A percentile compares a stretch with the other conserved stretches of the same genome.
phyloP scores from a whole-genome alignment of 306 rosid genomes.

The Inga laurina region DNA sequence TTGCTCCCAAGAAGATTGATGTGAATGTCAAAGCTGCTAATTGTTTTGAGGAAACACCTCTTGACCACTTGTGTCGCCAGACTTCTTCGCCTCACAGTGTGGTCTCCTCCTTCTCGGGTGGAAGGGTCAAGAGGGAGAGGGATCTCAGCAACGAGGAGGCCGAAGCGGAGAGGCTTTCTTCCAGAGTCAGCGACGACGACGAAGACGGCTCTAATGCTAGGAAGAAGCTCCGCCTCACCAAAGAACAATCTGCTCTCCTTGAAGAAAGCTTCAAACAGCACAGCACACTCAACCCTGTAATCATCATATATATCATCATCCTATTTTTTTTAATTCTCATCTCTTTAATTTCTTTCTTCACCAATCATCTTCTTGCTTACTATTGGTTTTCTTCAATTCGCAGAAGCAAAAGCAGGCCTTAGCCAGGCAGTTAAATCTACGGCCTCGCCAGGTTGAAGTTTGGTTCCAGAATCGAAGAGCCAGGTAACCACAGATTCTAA shows the following conservation, averaged over 20 bases:
- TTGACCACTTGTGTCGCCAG: constrained; percentile 47
- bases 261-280: constrained; percentile 96
- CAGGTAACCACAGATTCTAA: constrained; percentile 46
- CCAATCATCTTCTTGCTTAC: neutral
- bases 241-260: constrained; percentile 84
- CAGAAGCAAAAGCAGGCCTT: constrained; percentile 97
- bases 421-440: constrained; percentile 74
- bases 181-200: constrained; percentile 83
- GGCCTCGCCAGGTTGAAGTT: constrained; percentile 93
- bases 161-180: constrained; percentile 54
- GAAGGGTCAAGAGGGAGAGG: constrained; percentile 86
- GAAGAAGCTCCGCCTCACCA: constrained; percentile 89
- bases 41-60: constrained; percentile 28
- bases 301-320: neutral
- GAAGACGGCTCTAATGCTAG: constrained; percentile 83
- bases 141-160: constrained; percentile 73
- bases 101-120: constrained; percentile 76
- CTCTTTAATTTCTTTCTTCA: neutral
- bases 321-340: neutral
- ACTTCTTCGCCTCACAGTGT: constrained; percentile 76
- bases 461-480: constrained; percentile 99
- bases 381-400: neutral
- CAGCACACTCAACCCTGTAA: constrained; percentile 96
- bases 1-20: constrained; percentile 27
- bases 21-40: constrained; percentile 30